Percentiles rank a stretch among this genome's conserved stretches.
phyloP scores from a whole-genome alignment of 148 eudicot species.

The Silene latifolia region DNA sequence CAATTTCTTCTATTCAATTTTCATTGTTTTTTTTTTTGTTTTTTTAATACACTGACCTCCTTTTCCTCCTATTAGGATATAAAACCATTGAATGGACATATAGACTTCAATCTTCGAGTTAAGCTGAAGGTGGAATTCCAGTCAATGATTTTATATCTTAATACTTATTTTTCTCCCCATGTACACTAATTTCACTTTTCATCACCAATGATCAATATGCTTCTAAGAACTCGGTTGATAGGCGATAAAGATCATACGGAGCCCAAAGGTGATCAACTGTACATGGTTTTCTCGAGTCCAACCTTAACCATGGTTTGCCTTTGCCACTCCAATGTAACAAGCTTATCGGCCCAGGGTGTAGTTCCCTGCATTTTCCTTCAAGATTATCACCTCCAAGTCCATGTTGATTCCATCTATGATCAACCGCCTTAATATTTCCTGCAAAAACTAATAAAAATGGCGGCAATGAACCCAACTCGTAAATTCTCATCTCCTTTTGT shows the following conservation, averaged over 20 bases:
- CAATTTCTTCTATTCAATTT: background rate
- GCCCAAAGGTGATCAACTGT: slow-evolving; percentile 20
- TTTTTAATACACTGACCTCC: background rate
- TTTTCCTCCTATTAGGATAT: background rate
- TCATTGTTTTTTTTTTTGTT: background rate
- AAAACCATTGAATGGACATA: too few species aligned
- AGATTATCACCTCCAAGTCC: slow-evolving; percentile 28
- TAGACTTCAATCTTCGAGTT: too few species aligned
- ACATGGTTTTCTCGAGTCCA: slow-evolving; percentile 19
- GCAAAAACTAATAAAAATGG: slow-evolving; percentile 24
- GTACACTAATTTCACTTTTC: background rate
- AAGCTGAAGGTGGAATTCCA: too few species aligned
- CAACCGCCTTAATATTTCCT: slow-evolving; percentile 15
- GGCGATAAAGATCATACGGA: slow-evolving; percentile 28
- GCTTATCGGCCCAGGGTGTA: slow-evolving; percentile 24
- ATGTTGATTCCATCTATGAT: slow-evolving; percentile 28
- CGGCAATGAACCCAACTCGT: slow-evolving; percentile 24
- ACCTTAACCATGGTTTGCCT: slow-evolving; percentile 26
- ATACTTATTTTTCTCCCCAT: background rate
- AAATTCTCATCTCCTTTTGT: slow-evolving; percentile 18
- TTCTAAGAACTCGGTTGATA: slow-evolving; percentile 14
- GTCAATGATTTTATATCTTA: too few species aligned
- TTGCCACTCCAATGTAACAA: slow-evolving; percentile 23
- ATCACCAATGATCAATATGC: background rate
- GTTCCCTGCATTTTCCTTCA: slow-evolving; percentile 17